phyloP scores from a whole-genome alignment of 225 moss, liverwort and hornwort species.

The Asterella californica region DNA sequence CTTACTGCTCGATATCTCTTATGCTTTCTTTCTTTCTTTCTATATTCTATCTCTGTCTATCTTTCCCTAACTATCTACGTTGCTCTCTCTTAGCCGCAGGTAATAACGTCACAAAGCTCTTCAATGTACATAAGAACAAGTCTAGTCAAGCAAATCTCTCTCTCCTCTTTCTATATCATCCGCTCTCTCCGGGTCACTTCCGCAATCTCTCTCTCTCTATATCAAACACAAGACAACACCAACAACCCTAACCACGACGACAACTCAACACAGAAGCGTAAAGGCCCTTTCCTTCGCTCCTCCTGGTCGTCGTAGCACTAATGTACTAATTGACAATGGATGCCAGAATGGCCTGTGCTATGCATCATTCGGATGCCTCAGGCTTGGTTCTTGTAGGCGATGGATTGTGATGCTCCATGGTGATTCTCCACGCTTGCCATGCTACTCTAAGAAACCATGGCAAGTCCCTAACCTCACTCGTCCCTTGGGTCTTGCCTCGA shows the following conservation, averaged over 20 bases:
- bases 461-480: background rate
- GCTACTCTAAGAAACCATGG: background rate
- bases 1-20: background rate
- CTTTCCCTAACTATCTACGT: background rate
- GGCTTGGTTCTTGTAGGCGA: background rate
- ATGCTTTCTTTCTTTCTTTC: background rate
- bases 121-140: conserved; percentile 13
- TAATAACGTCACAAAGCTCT: background rate
- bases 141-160: background rate
- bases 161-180: too few relatives aligned
- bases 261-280: background rate
- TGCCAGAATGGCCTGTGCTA: background rate
- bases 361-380: background rate
- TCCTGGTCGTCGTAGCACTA: background rate
- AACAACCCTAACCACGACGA: conserved; percentile 14
- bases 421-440: background rate
- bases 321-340: background rate
- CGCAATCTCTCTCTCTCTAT: background rate
- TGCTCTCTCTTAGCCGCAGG: background rate
- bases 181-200: background rate
- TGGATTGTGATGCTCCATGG: background rate
- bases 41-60: background rate
- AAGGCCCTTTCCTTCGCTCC: conserved; percentile 6
- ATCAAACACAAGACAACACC: background rate
- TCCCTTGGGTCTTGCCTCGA: too few relatives aligned